Evolutionary conservation across 805 yeast genomes (phyloP).

Genomic region (Yueomyces sp.): DNA sequence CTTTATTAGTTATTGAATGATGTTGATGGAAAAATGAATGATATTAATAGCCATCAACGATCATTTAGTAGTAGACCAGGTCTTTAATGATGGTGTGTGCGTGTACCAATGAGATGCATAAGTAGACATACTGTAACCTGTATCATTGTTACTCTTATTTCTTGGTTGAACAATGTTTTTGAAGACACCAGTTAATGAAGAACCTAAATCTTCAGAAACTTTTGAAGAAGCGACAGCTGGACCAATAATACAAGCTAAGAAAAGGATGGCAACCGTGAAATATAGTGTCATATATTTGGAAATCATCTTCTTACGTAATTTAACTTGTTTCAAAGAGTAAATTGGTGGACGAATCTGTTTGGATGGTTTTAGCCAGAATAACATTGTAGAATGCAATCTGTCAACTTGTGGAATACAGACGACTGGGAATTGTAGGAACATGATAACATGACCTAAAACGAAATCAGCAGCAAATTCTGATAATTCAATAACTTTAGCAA

Average conservation of each 20-base stretch:
- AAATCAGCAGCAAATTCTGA: conserved; percentile 96
- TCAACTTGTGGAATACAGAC: conserved; percentile 78
- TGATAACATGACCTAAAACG: conserved; percentile 74
- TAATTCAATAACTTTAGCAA: conserved; percentile 84
- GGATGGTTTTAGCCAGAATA: conserved; percentile 96
- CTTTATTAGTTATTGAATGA: background rate
- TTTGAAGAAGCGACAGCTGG: conserved; percentile 76
- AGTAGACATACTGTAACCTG: conserved; percentile 38
- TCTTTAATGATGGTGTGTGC: conserved; percentile 36
- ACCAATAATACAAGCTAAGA: conserved; percentile 68
- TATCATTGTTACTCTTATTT: conserved; percentile 68
- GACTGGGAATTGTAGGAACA: conserved; percentile 82
- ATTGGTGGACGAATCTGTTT: conserved; percentile 96
- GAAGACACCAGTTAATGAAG: conserved; percentile 27
- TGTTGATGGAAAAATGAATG: background rate
- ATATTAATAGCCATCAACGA: background rate
- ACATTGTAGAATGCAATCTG: conserved; percentile 95
- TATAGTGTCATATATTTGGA: conserved; percentile 78
- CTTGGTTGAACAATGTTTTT: conserved; percentile 84
- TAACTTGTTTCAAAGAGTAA: conserved; percentile 89
- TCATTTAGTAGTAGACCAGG: conserved; percentile 38
- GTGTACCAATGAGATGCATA: conserved; percentile 27
- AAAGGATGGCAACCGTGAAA: conserved; percentile 52
- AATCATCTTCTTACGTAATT: conserved; percentile 93
- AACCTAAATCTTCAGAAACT: conserved; percentile 26